A percentile compares a stretch with the other conserved stretches of the same genome.
These are phyloP conservation scores for Athelia sp. DNA, from an alignment of 1,284 basidiomycete species.

Conservation along the genomic window DNA sequence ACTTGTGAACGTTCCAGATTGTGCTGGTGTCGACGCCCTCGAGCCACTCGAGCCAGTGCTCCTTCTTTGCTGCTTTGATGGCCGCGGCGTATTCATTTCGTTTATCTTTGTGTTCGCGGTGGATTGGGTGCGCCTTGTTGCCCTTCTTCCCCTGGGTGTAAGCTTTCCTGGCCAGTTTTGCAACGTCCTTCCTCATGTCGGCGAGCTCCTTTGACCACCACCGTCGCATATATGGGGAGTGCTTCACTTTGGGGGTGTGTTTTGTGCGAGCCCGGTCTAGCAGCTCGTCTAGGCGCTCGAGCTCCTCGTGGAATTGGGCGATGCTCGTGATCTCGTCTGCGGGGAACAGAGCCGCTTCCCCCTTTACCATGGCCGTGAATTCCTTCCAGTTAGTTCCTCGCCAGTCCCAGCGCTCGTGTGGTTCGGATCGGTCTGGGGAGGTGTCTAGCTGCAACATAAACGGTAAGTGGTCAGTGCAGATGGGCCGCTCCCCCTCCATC, in stretches of 20 bases:
- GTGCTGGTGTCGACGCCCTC: background rate
- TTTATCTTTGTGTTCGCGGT: background rate
- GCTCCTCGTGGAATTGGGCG: too few relatives aligned
- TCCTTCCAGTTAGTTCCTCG: too few relatives aligned
- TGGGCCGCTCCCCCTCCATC: too few relatives aligned
- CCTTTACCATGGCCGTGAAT: too few relatives aligned
- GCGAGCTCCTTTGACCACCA: conserved; percentile 27
- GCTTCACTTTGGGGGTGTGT: conserved; percentile 3
- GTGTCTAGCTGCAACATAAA: too few relatives aligned
- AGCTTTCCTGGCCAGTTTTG: conserved; percentile 1
- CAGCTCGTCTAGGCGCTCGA: too few relatives aligned
- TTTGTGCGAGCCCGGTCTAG: too few relatives aligned
- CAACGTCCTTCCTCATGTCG: conserved; percentile 5
- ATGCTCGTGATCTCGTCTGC: too few relatives aligned
- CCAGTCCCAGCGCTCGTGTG: too few relatives aligned
- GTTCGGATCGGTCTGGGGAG: too few relatives aligned
- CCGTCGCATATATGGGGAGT: conserved; percentile 13
- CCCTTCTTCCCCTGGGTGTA: background rate
- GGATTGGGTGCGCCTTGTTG: background rate
- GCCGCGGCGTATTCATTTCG: background rate
- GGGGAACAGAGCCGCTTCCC: too few relatives aligned
- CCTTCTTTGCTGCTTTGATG: background rate
- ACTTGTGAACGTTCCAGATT: background rate
- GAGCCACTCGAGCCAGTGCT: background rate
- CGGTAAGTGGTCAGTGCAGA: too few relatives aligned